Evolutionary conservation across 495 filamentous ascomycete species (phyloP).

Genomic region (Lepidopterella palustris): DNA sequence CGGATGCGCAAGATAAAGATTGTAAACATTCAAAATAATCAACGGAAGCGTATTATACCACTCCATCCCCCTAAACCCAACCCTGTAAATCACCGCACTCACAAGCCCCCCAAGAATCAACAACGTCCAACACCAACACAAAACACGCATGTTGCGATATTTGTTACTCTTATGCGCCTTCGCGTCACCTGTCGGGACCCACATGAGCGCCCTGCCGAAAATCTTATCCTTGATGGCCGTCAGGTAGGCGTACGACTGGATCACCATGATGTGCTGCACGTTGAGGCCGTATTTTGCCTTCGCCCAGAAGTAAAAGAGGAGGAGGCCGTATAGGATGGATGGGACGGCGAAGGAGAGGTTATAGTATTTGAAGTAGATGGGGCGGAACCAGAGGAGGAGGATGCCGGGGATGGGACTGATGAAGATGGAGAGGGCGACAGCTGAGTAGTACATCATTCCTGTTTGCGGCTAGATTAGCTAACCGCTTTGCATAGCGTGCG

Average conservation of each 20-base stretch:
- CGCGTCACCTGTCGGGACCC: conserved; percentile 26
- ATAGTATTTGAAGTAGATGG: conserved; percentile 31
- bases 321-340: conserved; percentile 20
- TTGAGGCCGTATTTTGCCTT: conserved; percentile 24
- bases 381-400: conserved; percentile 28
- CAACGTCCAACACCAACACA: conserved; percentile 28
- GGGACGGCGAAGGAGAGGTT: conserved; percentile 32
- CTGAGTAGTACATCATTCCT: conserved; percentile 29
- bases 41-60: conserved; percentile 16
- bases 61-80: neutral
- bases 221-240: conserved; percentile 28
- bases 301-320: conserved; percentile 26
- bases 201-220: conserved; percentile 21
- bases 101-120: conserved; percentile 14
- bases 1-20: conserved; percentile 18
- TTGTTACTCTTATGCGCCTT: conserved; percentile 29
- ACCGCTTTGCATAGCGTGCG: neutral
- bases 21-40: conserved; percentile 19
- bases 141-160: conserved; percentile 31
- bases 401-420: conserved; percentile 26
- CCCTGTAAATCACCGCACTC: conserved; percentile 16
- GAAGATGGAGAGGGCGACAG: conserved; percentile 23
- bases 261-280: conserved; percentile 29
- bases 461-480: too few relatives aligned
- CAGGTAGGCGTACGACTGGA: conserved; percentile 30